Conservation (phyloP, 768 basidiomycete species). For the Macrolepiota dolichaula region DNA sequence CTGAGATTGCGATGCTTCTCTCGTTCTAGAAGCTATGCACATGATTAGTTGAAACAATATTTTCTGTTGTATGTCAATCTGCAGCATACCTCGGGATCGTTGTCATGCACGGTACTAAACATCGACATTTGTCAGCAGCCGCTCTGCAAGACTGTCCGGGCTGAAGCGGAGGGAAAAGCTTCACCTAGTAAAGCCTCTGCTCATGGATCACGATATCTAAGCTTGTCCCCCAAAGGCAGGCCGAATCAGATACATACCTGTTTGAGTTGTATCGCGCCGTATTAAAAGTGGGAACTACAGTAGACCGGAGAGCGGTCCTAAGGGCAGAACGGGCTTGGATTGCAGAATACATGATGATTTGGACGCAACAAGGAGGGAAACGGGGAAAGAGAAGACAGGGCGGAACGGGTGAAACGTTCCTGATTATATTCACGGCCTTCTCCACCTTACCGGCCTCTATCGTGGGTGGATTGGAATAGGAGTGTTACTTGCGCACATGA, state of each 20-base stretch:
- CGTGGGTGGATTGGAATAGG: background rate
- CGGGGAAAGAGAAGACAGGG: background rate
- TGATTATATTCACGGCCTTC: slow-evolving; percentile 7
- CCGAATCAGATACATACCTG: background rate
- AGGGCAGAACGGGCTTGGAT: background rate
- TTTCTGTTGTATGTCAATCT: background rate
- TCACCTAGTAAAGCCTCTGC: slow-evolving; percentile 8
- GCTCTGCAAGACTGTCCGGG: background rate
- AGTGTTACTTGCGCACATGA: slow-evolving; percentile 8
- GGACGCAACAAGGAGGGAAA: background rate
- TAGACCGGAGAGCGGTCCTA: background rate
- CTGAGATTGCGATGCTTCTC: slow-evolving; percentile 53
- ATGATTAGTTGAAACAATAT: background rate
- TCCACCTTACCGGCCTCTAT: slow-evolving; percentile 1
- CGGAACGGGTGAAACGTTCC: slow-evolving; percentile 1
- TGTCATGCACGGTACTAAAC: slow-evolving; percentile 55
- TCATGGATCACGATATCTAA: background rate
- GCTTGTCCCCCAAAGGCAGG: background rate
- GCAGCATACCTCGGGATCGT: slow-evolving; percentile 45
- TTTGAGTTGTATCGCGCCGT: background rate
- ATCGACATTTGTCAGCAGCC: slow-evolving; percentile 8
- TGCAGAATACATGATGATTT: background rate
- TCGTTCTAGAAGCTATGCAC: slow-evolving; percentile 39
- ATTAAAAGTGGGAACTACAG: background rate
- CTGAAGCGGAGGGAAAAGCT: background rate